A percentile compares a stretch with the other conserved stretches of the same genome.
Conservation (phyloP, 1,139 yeast genomes). For the Taphrina sp. region DNA sequence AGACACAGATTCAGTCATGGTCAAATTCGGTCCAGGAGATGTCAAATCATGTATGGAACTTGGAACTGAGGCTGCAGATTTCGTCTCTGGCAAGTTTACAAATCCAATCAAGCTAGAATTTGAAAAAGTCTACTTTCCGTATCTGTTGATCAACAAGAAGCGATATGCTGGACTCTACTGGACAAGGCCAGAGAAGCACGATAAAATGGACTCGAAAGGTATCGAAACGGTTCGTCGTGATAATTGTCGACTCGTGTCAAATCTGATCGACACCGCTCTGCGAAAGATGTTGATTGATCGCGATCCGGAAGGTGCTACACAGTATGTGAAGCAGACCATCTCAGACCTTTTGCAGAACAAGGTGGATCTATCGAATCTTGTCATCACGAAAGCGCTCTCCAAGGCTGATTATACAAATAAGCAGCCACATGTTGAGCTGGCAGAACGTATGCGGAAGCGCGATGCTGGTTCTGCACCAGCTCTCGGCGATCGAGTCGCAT, state of each 20-base stretch:
- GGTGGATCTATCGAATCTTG: slow-evolving; percentile 88
- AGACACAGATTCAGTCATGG: slow-evolving; percentile 99
- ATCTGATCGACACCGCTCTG: slow-evolving; percentile 87
- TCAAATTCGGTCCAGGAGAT: slow-evolving; percentile 86
- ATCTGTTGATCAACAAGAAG: slow-evolving; percentile 87
- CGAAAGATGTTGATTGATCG: slow-evolving; percentile 83
- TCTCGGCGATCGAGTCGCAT: slow-evolving; percentile 96
- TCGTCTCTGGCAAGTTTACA: slow-evolving; percentile 72
- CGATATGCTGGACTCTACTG: slow-evolving; percentile 96
- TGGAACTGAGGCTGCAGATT: slow-evolving; percentile 92
- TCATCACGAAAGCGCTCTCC: slow-evolving; percentile 89
- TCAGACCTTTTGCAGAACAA: slow-evolving; percentile 87
- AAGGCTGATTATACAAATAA: slow-evolving; percentile 89
- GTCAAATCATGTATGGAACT: slow-evolving; percentile 79
- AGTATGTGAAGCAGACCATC: slow-evolving; percentile 63
- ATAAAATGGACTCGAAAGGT: slow-evolving; percentile 98
- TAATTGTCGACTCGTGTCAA: slow-evolving; percentile 89
- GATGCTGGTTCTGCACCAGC: slow-evolving; percentile 98
- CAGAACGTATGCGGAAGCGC: slow-evolving; percentile 93
- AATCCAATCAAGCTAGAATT: slow-evolving; percentile 92
- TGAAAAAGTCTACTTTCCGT: slow-evolving; percentile 95
- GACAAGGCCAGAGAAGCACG: slow-evolving; percentile 86
- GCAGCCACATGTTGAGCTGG: slow-evolving; percentile 95
- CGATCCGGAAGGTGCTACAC: slow-evolving; percentile 83
- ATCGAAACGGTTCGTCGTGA: slow-evolving; percentile 98